phyloP scores from a whole-genome alignment of 148 eudicot genomes.

The Camellia sinensis region DNA sequence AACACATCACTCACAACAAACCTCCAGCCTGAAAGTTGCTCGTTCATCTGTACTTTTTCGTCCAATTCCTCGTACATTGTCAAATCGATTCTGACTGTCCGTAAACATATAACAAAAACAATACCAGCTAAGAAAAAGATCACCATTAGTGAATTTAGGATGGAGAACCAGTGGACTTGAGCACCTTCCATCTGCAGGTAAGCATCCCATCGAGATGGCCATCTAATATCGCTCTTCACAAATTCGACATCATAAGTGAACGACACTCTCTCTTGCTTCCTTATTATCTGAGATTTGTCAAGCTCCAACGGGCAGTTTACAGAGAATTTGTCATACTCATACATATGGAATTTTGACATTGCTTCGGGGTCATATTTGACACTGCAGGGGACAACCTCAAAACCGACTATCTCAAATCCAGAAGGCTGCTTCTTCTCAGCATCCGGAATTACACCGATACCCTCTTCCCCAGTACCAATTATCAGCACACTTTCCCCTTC shows the following conservation, averaged over 20 bases:
- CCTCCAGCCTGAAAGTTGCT: conserved; percentile 72
- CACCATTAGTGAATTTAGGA: conserved; percentile 59
- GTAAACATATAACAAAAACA: conserved; percentile 54
- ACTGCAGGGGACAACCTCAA: conserved; percentile 67
- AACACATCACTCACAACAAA: conserved; percentile 75
- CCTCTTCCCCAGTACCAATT: conserved; percentile 66
- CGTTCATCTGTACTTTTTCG: conserved; percentile 66
- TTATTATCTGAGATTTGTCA: conserved; percentile 52
- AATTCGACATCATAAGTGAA: conserved; percentile 65
- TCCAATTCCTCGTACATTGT: conserved; percentile 62
- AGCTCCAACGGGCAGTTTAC: conserved; percentile 49
- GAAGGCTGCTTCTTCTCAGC: conserved; percentile 48
- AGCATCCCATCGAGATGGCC: conserved; percentile 80
- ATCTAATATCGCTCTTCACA: conserved; percentile 54
- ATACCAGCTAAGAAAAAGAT: conserved; percentile 66
- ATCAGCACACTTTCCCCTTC: conserved; percentile 55
- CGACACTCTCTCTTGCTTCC: conserved; percentile 48
- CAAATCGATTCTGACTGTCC: conserved; percentile 63
- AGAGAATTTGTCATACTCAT: conserved; percentile 33
- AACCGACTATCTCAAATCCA: conserved; percentile 58
- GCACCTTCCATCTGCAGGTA: conserved; percentile 64
- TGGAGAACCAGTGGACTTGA: conserved; percentile 62
- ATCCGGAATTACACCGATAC: conserved; percentile 51
- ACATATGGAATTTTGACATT: conserved; percentile 52
- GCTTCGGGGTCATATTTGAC: conserved; percentile 47